A percentile compares a stretch with the other conserved stretches of the same genome.
These are phyloP conservation scores for Rhamnella rubrinervis DNA, from an alignment of 331 rosid species.

Conservation along the genomic window DNA sequence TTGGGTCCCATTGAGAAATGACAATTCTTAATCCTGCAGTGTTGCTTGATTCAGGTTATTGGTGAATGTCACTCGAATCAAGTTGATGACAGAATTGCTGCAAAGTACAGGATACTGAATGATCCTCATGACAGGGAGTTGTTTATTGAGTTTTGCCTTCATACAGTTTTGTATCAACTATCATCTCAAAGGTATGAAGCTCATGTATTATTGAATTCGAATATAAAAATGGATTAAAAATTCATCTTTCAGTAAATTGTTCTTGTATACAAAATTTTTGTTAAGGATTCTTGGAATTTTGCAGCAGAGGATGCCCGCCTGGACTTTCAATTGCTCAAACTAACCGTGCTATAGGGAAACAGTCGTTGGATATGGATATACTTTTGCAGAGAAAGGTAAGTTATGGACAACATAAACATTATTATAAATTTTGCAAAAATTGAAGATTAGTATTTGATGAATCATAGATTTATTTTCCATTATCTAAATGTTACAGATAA, in stretches of 20 bases:
- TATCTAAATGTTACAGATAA: no score
- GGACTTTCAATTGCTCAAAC: slow-evolving; percentile 85
- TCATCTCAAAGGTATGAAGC: slow-evolving; percentile 65
- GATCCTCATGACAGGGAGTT: slow-evolving; percentile 57
- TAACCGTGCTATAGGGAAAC: slow-evolving; percentile 73
- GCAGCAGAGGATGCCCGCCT: slow-evolving; percentile 67
- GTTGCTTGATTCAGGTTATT: slow-evolving; percentile 63
- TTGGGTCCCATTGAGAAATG: slow-evolving; percentile 23
- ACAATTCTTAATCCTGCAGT: slow-evolving; percentile 20
- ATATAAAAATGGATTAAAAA: slow-evolving; percentile 19
- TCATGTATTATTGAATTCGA: slow-evolving; percentile 19
- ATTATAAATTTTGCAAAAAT: background rate
- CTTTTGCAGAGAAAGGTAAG: slow-evolving; percentile 74
- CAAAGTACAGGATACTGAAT: slow-evolving; percentile 56
- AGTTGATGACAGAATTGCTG: slow-evolving; percentile 63
- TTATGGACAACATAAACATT: slow-evolving; percentile 22
- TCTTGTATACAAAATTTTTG: slow-evolving; percentile 23
- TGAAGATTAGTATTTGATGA: no score
- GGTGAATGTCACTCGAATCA: slow-evolving; percentile 75
- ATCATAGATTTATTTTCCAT: no score
- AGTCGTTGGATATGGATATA: slow-evolving; percentile 50
- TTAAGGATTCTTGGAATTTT: slow-evolving; percentile 31
- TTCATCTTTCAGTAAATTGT: slow-evolving; percentile 10
- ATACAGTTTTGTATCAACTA: slow-evolving; percentile 78
- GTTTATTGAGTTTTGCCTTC: slow-evolving; percentile 83